phyloP scores from a whole-genome alignment of 1,139 yeast species.

The Suhomyces chickasaworum region DNA sequence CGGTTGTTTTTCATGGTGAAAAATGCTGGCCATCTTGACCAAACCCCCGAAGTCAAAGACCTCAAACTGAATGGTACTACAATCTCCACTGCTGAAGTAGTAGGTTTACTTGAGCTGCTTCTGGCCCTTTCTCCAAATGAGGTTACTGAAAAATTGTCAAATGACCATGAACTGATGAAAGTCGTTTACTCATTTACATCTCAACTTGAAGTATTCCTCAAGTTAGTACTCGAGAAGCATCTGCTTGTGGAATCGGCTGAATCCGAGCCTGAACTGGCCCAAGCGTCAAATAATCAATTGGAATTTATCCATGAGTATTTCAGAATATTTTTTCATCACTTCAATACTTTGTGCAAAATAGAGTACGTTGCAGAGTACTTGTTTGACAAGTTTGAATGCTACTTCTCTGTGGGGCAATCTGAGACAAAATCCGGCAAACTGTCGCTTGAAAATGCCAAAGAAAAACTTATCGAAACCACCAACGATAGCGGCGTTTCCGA shows the following conservation, averaged over 20 bases:
- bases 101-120: constrained; percentile 13
- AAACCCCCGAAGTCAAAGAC: constrained; percentile 7
- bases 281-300: constrained; percentile 1
- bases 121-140: constrained; percentile 11
- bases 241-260: too few species aligned
- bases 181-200: constrained; percentile 13
- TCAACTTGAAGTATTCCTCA: constrained; percentile 19
- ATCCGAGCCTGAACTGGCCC: background rate
- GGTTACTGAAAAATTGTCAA: constrained; percentile 23
- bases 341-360: constrained; percentile 36
- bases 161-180: constrained; percentile 14
- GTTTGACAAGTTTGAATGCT: constrained; percentile 30
- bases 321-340: constrained; percentile 28
- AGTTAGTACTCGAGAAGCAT: constrained; percentile 7
- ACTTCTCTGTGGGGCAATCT: constrained; percentile 23
- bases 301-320: constrained; percentile 21
- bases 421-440: background rate
- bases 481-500: constrained; percentile 2
- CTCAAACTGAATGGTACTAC: background rate
- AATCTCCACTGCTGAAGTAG: background rate
- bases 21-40: constrained; percentile 21
- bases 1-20: constrained; percentile 39
- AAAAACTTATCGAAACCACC: constrained; percentile 2
- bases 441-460: constrained; percentile 3
- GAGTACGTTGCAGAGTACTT: constrained; percentile 33